Conservation (phyloP, 352 stramenopile genomes). For the Phytopythium vexans region DNA sequence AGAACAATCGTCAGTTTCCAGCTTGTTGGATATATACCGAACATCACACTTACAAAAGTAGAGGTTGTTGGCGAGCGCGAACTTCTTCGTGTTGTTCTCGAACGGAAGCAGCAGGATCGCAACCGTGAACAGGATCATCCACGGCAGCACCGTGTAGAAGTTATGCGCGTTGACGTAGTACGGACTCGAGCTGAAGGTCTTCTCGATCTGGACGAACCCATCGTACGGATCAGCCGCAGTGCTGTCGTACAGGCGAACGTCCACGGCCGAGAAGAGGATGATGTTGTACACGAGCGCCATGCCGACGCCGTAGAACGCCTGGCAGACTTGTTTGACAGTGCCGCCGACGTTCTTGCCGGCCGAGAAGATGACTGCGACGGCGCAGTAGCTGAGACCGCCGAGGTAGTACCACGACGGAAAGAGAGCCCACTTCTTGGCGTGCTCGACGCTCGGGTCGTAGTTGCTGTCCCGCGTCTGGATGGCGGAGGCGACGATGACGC, state of each 20-base stretch:
- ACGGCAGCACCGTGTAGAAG: conserved; percentile 70
- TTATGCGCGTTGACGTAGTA: conserved; percentile 76
- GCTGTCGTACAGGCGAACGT: conserved; percentile 40
- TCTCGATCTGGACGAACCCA: conserved; percentile 56
- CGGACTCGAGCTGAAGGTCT: conserved; percentile 52
- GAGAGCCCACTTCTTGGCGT: conserved; percentile 69
- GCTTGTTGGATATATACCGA: neutral
- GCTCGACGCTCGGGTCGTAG: conserved; percentile 35
- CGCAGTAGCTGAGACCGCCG: conserved; percentile 75
- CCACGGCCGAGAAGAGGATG: conserved; percentile 47
- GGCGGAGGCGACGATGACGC: conserved; percentile 63
- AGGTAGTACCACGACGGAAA: conserved; percentile 68
- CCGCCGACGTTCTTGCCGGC: conserved; percentile 66
- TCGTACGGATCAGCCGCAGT: conserved; percentile 25
- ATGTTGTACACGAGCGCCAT: conserved; percentile 82
- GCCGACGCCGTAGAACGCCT: conserved; percentile 75
- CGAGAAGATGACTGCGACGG: conserved; percentile 75
- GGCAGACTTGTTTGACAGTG: conserved; percentile 64
- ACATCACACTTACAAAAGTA: conserved; percentile 58
- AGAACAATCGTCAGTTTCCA: neutral
- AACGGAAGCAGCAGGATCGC: conserved; percentile 56
- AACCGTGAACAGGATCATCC: conserved; percentile 75
- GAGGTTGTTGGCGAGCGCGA: conserved; percentile 77
- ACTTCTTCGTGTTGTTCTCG: conserved; percentile 86
- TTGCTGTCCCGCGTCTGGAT: conserved; percentile 58